Percentiles rank a stretch among this genome's conserved stretches.
phyloP scores from a whole-genome alignment of 148 eudicot genomes.

The Vaccinium corymbosum region DNA sequence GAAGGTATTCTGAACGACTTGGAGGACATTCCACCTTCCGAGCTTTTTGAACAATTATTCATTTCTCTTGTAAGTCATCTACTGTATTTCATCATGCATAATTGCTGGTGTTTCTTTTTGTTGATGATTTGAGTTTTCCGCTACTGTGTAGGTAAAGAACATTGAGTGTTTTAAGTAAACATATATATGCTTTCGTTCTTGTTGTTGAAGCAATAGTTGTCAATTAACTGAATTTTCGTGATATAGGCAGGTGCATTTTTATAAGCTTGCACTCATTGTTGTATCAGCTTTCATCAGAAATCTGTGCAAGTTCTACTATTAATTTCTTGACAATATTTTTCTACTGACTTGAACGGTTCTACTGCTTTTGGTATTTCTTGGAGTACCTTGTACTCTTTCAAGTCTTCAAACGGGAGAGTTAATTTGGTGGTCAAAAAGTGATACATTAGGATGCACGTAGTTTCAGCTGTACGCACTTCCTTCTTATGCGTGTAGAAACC shows the following conservation, averaged over 20 bases:
- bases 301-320: neutral
- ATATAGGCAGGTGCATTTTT: neutral
- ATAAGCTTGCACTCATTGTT: neutral
- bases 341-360: neutral
- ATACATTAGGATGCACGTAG: neutral
- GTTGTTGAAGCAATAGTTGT: neutral
- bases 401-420: neutral
- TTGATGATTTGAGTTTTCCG: neutral
- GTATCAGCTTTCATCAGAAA: neutral
- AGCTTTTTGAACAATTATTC: constrained; percentile 79
- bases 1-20: constrained; percentile 68
- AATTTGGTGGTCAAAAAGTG: constrained; percentile 6
- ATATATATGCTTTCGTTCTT: neutral
- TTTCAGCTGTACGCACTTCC: neutral
- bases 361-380: neutral
- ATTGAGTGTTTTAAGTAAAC: too few relatives aligned
- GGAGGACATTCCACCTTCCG: constrained; percentile 65
- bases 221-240: neutral
- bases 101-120: neutral
- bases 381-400: neutral
- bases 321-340: too few relatives aligned
- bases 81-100: neutral
- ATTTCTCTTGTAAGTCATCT: constrained; percentile 63
- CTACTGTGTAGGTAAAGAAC: neutral
- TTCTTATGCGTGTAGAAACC: neutral